These are phyloP conservation scores for Trichoderma sp. DNA, from an alignment of 2,329 filamentous ascomycete species.

Conservation along the genomic window DNA sequence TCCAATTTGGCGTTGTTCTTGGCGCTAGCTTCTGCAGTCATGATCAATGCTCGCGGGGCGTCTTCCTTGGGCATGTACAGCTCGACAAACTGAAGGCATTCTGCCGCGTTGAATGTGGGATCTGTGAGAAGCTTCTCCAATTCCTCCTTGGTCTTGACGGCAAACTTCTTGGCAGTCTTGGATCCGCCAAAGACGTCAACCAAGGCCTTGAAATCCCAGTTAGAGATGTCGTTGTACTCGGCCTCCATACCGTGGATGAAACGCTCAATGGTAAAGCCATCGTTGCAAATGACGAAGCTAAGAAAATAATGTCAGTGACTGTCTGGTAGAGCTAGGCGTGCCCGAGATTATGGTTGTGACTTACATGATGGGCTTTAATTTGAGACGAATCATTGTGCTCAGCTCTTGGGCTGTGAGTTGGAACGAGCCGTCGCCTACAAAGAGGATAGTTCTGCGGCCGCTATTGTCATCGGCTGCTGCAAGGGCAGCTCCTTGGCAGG, in stretches of 20 bases:
- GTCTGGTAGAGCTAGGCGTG: background rate
- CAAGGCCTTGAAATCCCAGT: conserved; percentile 71
- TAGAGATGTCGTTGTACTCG: conserved; percentile 74
- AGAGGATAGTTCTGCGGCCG: conserved; percentile 70
- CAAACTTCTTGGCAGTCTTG: conserved; percentile 59
- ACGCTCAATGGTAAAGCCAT: conserved; percentile 86
- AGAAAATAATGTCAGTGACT: conserved; percentile 24
- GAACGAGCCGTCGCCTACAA: conserved; percentile 86
- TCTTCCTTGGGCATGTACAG: conserved; percentile 78
- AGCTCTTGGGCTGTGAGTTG: conserved; percentile 83
- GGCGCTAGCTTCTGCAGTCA: conserved; percentile 69
- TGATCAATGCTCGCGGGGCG: conserved; percentile 66
- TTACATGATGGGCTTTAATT: conserved; percentile 73
- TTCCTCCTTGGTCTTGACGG: conserved; percentile 67
- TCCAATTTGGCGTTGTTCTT: conserved; percentile 57
- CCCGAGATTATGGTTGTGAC: conserved; percentile 29
- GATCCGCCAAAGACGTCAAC: conserved; percentile 66
- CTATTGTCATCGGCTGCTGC: conserved; percentile 64
- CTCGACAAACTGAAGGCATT: conserved; percentile 70
- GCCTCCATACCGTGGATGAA: conserved; percentile 82
- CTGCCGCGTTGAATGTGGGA: conserved; percentile 58
- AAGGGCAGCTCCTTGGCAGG: conserved; percentile 65
- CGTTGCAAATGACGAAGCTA: conserved; percentile 80
- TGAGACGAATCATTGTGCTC: conserved; percentile 76
- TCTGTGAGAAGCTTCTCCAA: conserved; percentile 64